Percentiles rank a stretch among this genome's conserved stretches.
phyloP scores from a whole-genome alignment of 2,329 filamentous ascomycete species.

The Nigrospora osmanthi region DNA sequence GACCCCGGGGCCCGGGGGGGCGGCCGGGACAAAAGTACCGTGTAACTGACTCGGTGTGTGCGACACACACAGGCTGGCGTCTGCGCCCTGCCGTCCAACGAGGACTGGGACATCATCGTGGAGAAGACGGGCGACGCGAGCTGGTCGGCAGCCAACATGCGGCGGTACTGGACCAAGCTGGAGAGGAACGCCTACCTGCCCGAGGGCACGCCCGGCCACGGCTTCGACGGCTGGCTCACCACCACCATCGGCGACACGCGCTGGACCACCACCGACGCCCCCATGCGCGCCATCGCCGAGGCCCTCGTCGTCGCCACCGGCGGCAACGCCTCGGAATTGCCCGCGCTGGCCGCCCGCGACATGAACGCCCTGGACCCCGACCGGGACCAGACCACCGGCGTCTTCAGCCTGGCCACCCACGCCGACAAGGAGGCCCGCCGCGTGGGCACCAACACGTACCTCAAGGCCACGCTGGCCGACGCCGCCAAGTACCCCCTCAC shows the following conservation, averaged over 20 bases:
- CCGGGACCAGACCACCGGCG: conserved; percentile 16
- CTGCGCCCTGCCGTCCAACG: conserved; percentile 18
- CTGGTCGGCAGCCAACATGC: conserved; percentile 17
- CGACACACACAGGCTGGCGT: conserved; percentile 8
- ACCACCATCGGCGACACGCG: conserved; percentile 18
- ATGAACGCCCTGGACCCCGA: conserved; percentile 16
- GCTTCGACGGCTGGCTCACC: conserved; percentile 19
- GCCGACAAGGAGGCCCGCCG: conserved; percentile 16
- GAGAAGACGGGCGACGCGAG: conserved; percentile 18
- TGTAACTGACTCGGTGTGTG: neutral
- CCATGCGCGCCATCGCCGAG: conserved; percentile 11
- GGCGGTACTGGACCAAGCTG: conserved; percentile 16
- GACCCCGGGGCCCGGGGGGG: too few relatives aligned
- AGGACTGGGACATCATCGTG: conserved; percentile 20
- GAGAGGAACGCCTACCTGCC: conserved; percentile 19
- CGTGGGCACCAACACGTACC: conserved; percentile 38
- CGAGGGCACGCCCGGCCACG: conserved; percentile 15
- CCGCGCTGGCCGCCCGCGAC: conserved; percentile 5
- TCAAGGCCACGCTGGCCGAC: conserved; percentile 35
- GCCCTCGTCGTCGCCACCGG: conserved; percentile 13
- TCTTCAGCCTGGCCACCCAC: conserved; percentile 17
- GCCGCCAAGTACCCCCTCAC: conserved; percentile 36
- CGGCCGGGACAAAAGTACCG: conserved; percentile 3
- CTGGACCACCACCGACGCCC: conserved; percentile 10
- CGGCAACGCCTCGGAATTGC: conserved; percentile 12